These are phyloP conservation scores for Trichopus zeylanicus DNA, from an alignment of 116 monocot genomes.

Conservation along the genomic window DNA sequence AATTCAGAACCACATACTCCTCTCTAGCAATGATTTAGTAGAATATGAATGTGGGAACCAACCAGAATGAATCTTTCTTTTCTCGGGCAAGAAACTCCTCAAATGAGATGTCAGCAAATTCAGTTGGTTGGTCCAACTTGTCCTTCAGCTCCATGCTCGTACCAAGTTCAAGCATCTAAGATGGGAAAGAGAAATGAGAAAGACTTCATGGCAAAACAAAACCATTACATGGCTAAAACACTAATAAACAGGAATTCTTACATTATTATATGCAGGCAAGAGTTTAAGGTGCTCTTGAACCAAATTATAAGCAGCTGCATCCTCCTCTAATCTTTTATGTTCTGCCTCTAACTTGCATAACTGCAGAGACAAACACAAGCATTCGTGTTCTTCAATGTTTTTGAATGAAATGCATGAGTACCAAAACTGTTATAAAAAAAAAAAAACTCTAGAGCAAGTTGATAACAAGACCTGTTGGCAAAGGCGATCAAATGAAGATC, in stretches of 20 bases:
- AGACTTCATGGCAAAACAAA: too few relatives aligned
- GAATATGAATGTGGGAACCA: background rate
- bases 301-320: constrained; percentile 67
- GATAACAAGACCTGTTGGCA: constrained; percentile 44
- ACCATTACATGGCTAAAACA: too few relatives aligned
- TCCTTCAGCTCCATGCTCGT: constrained; percentile 34
- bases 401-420: background rate
- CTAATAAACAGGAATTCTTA: constrained; percentile 9
- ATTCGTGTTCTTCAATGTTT: background rate
- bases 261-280: constrained; percentile 69
- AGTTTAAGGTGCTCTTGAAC: constrained; percentile 67
- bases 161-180: constrained; percentile 55
- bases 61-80: constrained; percentile 73
- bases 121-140: constrained; percentile 15
- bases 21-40: too few relatives aligned
- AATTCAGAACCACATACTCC: background rate
- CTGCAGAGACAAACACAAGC: constrained; percentile 14
- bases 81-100: constrained; percentile 74
- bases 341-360: constrained; percentile 59
- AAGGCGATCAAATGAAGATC: constrained; percentile 59
- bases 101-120: constrained; percentile 57
- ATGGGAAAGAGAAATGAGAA: constrained; percentile 5
- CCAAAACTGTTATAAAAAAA: too few relatives aligned
- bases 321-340: constrained; percentile 60
- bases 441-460: background rate